Base-by-base conservation (phyloP, 1,284 basidiomycete genomes). In the Pseudozyma pruni region DNA sequence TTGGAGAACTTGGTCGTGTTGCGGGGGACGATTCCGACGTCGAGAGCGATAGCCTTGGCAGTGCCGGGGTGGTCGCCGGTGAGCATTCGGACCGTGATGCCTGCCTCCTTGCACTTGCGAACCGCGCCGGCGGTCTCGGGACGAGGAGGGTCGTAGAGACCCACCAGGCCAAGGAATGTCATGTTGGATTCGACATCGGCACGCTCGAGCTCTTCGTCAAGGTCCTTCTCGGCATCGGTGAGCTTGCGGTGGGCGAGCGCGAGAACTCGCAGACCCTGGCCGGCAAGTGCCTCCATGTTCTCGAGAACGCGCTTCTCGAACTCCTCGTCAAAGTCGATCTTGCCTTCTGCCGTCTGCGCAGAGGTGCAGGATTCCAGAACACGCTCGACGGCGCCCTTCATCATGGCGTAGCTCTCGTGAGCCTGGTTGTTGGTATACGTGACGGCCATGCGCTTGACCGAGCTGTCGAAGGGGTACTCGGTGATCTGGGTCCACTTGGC, bases 61-160 rank as follows among this genome's bases (percentile, higher is more conserved):
- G 84, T 85, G 7, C 80, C 78, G 2, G 75, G 68, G 54, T 85
- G 84, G 56, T 85, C 84, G 29, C 84, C 84, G 6, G 84, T 88
- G 19, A 88, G 83, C 89, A 90, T 90, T 75, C 88, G 86, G 19
- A 89, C 88, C 14, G 86, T 86, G 73, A 90, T 89, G 16, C 89
- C 88, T 27, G 89, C 89, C 42, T 85, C 83, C 59, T 87, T 86
- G 83, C 87, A 89, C 52, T 86, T 86, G 43, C 85, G 84, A 1
- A 91, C 89, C 20, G 89, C 88, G 11, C 85, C 86, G 3, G 86
- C 83, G 3, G 87, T 87, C 75, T 90, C 89, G 11, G 87, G 87
- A 34, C 89, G 85, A n/a, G 89, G 90, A 14, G 89, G 89, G 76
- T 90, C 89, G 72, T 81, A 80, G 56, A 90, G 88, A 49, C 89